Percentiles rank a stretch among this genome's conserved stretches.
These are phyloP conservation scores for Clarireedia monteithiana DNA, from an alignment of 2,329 filamentous ascomycete species.

Conservation along the genomic window DNA sequence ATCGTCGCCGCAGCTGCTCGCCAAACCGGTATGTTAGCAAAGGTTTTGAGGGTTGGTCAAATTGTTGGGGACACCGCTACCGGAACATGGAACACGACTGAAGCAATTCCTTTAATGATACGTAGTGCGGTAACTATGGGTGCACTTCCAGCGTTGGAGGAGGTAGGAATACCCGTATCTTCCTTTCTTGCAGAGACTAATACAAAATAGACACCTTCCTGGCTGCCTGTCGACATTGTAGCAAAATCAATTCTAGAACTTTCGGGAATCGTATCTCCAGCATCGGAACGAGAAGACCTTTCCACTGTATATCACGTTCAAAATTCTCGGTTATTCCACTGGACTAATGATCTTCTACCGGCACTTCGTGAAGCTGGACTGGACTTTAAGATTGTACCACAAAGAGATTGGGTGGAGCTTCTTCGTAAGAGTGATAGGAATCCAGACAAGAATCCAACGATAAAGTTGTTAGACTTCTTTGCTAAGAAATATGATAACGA, in stretches of 20 bases:
- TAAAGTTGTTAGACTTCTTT: slow-evolving; percentile 47
- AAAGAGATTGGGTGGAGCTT: slow-evolving; percentile 37
- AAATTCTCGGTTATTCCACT: slow-evolving; percentile 40
- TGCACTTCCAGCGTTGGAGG: slow-evolving; percentile 37
- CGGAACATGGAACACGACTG: slow-evolving; percentile 44
- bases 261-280: slow-evolving; percentile 15
- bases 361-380: slow-evolving; percentile 39
- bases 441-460: slow-evolving; percentile 40
- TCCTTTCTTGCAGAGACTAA: neutral
- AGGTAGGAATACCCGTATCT: slow-evolving; percentile 19
- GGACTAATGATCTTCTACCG: slow-evolving; percentile 45
- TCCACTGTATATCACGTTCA: slow-evolving; percentile 40
- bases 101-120: slow-evolving; percentile 46
- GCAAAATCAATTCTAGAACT: slow-evolving; percentile 36
- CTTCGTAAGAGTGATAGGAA: slow-evolving; percentile 40
- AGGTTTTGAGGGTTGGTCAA: slow-evolving; percentile 42
- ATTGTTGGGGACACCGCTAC: slow-evolving; percentile 39
- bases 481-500: slow-evolving; percentile 42
- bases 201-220: slow-evolving; percentile 29
- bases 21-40: slow-evolving; percentile 27
- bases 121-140: slow-evolving; percentile 37
- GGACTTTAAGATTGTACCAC: slow-evolving; percentile 35
- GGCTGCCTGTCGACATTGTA: slow-evolving; percentile 40
- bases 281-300: slow-evolving; percentile 11
- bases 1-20: slow-evolving; percentile 32